Percentiles rank a stretch among this genome's conserved stretches.
phyloP scores from a whole-genome alignment of 2,329 filamentous ascomycete species.

The Alternaria hordeiaustralica region DNA sequence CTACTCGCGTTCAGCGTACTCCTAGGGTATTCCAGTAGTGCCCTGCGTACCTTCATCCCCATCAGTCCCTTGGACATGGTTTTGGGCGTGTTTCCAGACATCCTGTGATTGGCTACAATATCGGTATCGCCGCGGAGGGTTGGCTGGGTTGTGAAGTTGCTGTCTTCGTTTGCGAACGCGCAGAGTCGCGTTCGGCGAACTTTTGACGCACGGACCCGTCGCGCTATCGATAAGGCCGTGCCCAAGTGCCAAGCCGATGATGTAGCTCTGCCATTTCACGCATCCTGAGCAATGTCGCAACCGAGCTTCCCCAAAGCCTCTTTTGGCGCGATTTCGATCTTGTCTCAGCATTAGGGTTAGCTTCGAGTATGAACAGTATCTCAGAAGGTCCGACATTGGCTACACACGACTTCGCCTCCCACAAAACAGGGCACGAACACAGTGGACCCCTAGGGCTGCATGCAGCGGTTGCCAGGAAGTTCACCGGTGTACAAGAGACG shows the following conservation, averaged over 20 bases:
- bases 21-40: not conserved
- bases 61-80: conserved; percentile 85
- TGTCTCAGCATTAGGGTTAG: not conserved
- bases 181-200: conserved; percentile 9
- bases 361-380: not conserved
- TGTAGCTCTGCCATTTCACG: not conserved
- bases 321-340: not conserved
- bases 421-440: not conserved
- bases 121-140: not conserved
- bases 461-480: not conserved
- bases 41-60: conserved; percentile 75
- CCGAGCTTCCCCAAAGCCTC: not conserved
- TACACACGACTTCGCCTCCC: not conserved
- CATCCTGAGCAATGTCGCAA: not conserved
- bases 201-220: conserved; percentile 2
- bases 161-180: conserved; percentile 5
- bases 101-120: conserved; percentile 7
- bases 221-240: not conserved
- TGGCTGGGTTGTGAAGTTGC: not conserved
- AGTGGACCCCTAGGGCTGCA: not conserved
- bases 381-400: not conserved
- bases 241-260: not conserved
- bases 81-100: conserved; percentile 55
- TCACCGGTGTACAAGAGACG: not conserved
- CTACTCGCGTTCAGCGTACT: conserved; percentile 42